These are phyloP conservation scores for Coemansia sp. DNA, from an alignment of 192 early-diverging fungal genomes.

Conservation along the genomic window DNA sequence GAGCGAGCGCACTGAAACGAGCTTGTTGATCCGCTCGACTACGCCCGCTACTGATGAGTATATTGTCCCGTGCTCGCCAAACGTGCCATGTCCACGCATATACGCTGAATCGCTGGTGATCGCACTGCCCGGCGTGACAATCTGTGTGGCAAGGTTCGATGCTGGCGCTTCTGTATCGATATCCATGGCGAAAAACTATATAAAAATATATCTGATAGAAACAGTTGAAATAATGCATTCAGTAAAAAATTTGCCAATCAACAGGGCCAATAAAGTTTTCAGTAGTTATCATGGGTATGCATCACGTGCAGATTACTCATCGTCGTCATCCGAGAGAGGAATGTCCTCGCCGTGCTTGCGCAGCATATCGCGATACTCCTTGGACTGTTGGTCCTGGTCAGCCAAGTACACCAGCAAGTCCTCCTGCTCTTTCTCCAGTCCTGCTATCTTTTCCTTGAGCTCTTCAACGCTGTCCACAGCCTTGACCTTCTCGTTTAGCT, in stretches of 20 bases:
- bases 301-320: constrained; percentile 12
- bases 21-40: constrained; percentile 93
- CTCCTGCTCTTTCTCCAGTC: constrained; percentile 71
- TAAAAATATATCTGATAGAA: neutral
- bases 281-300: constrained; percentile 6
- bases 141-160: constrained; percentile 26
- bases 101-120: constrained; percentile 46
- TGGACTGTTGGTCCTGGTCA: constrained; percentile 75
- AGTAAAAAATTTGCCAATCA: neutral
- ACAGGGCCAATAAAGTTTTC: neutral
- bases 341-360: constrained; percentile 57
- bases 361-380: constrained; percentile 57
- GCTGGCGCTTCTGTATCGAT: constrained; percentile 23
- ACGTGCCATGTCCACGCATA: constrained; percentile 84
- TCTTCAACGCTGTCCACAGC: constrained; percentile 24
- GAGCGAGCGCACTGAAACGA: constrained; percentile 86
- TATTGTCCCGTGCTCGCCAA: constrained; percentile 66
- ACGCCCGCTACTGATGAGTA: constrained; percentile 87
- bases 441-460: constrained; percentile 45
- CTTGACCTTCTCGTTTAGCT: constrained; percentile 52
- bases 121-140: constrained; percentile 47
- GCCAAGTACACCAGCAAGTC: constrained; percentile 81
- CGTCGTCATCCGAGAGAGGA: constrained; percentile 59
- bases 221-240: neutral
- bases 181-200: constrained; percentile 20